Evolutionary conservation across 208 protist genomes (phyloP), one percentile per base, ranked within the genome.

Genomic region (Crithidia brevicula): DNA sequence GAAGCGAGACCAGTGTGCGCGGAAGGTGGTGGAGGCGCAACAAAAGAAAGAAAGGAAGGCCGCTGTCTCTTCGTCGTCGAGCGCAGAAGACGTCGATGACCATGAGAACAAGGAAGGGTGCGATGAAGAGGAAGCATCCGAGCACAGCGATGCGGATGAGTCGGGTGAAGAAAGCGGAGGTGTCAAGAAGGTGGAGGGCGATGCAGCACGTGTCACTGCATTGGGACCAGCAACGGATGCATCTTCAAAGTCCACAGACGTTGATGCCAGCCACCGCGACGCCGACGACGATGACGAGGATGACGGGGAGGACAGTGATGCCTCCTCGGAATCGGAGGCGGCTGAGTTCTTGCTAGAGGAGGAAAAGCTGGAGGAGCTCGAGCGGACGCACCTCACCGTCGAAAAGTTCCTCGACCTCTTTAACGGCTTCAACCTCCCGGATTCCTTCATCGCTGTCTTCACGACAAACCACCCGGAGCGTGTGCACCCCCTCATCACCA

Each of bases 381-480:
- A 67, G 20, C 66, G 57, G 2, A 72, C 83, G 38, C 57, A 77
- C 10, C 71, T 98, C 9, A 96, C 93, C 9, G 91, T 98, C 28
- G 85, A 84, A 25, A 90, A 89, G 0, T 67, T 98, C 9, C 72
- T 98, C 0, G 66, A 78, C 16, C 96, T 96, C 56, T 81, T 97
- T 10, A 92, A 98, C 68, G 87, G 94, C 30, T 61, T 96, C 27
- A 77, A 82, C 10, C 79, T 85, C 15, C 82, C 87, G 0, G 78
- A 96, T n/a, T 86, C 84, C 13, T 84, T 91, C 47, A 76, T 98
- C 18, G 68, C 96, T 28, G 77, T 98, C 49, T 89, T 98, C 67
- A 98, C 96, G 7, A 97, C 96, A 7, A 97, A 96, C 65, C 83
- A 97, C 73, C 68, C 79, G 1, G 92, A 98, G 45, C 71, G 67